A percentile compares a stretch with the other conserved stretches of the same genome.
phyloP scores from a whole-genome alignment of 305 asterid genomes.

The Fraxinus greggii region DNA sequence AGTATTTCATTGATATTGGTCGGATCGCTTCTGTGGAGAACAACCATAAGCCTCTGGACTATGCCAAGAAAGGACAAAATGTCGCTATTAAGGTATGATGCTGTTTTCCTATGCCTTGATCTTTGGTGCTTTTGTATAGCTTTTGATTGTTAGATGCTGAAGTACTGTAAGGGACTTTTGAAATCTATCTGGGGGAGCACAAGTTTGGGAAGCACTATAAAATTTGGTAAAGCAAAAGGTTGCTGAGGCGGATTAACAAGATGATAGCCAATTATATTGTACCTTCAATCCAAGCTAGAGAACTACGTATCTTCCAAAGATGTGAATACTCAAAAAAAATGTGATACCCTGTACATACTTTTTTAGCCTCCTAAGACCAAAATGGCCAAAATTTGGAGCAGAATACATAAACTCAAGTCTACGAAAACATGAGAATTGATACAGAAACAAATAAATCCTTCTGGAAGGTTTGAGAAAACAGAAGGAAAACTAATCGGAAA shows the following conservation, averaged over 20 bases:
- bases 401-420: background rate
- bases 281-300: background rate
- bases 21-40: conserved; percentile 88
- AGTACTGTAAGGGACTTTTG: background rate
- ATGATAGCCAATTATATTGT: background rate
- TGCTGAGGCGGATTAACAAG: background rate
- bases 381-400: background rate
- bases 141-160: background rate
- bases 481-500: background rate
- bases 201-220: background rate
- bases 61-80: conserved; percentile 87
- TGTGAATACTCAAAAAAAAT: background rate
- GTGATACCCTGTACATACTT: background rate
- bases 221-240: background rate
- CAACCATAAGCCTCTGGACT: conserved; percentile 86
- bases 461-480: background rate
- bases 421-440: background rate
- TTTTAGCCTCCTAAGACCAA: background rate
- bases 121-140: background rate
- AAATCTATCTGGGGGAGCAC: background rate
- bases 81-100: conserved; percentile 91
- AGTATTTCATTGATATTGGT: conserved; percentile 81
- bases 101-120: conserved; percentile 8
- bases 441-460: background rate
- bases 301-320: background rate